Base-by-base conservation (phyloP, 331 rosid genomes). In the Rosa hybrid region DNA sequence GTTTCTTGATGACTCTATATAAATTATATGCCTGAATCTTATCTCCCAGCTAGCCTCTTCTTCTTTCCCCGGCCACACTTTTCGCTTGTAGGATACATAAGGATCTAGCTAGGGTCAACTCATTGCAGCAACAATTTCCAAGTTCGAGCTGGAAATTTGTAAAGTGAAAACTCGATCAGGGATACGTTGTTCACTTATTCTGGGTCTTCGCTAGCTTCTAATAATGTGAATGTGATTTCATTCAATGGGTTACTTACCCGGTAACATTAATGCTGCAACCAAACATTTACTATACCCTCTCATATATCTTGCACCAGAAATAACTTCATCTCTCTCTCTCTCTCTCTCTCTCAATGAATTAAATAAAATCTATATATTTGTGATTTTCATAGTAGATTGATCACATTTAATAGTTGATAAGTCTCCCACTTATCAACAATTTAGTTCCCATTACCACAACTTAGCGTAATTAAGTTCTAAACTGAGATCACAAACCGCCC, bases 71-170 rank as follows among this genome's bases (percentile, higher is more conserved):
- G 30, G 30, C 30, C 23, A 18, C 60, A 54, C 3, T 18, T 54
- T 18, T 18, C 60, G 23, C 60, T 18, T 54, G 62, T 18, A 56
- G 25, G 34, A 59, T 59, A 59, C 34, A 59, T 2, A 57, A 20
- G 64, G 38, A 62, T 39, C 68, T 11, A 12, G 13, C 23, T 25
- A 4, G 49, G 79, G 51, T 78, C 80, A 78, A 78, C 48, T 71
- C 38, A 63, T 13, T 30, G 70, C n/a, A 30, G 18, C 45, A 64
- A 64, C 45, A 64, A 6, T 27, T 63, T 64, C 21, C 44, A 64
- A 64, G 44, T 16, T 65, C 4, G 39, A 64, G 70, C 20, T 30
- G 45, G n/a, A 30, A 64, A 64, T 1, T 23, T 62, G 27, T 20
- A 6, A 8, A 57, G 27, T n/a, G 30, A 21, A 7, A 54, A 18